Evolutionary conservation across 2,329 filamentous ascomycete species (phyloP).

Genomic region (Fusarium pininemorale): DNA sequence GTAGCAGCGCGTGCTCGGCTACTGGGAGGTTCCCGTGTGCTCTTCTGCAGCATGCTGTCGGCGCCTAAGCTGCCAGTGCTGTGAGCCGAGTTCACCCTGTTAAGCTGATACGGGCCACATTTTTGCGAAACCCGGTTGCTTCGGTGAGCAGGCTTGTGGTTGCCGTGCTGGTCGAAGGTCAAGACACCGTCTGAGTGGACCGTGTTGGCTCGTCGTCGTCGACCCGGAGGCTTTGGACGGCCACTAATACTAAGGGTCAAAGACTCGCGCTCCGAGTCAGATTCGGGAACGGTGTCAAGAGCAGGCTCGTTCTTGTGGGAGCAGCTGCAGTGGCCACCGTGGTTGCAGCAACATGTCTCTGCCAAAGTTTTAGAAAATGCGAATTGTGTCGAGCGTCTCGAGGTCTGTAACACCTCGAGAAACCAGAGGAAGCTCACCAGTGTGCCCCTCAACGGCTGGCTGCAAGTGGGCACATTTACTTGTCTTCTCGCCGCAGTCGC

Average conservation of each 20-base stretch:
- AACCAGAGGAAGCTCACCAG: constrained; percentile 57
- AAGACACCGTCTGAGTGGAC: constrained; percentile 68
- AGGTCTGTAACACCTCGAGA: constrained; percentile 6
- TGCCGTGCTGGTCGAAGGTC: constrained; percentile 70
- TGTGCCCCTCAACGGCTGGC: constrained; percentile 65
- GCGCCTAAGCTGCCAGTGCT: constrained; percentile 59
- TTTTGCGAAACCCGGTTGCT: constrained; percentile 69
- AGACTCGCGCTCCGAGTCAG: constrained; percentile 64
- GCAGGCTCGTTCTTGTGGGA: constrained; percentile 68
- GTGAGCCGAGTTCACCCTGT: constrained; percentile 66
- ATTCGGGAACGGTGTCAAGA: constrained; percentile 72
- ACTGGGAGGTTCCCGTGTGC: constrained; percentile 48
- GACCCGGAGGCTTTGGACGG: constrained; percentile 54
- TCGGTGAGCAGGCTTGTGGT: constrained; percentile 70
- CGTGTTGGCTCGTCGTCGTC: constrained; percentile 68
- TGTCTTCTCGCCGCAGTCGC: constrained; percentile 94
- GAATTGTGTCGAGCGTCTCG: constrained; percentile 9
- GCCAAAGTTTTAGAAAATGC: constrained; percentile 36
- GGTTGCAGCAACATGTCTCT: constrained; percentile 77
- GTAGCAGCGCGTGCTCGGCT: constrained; percentile 50
- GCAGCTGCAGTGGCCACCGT: constrained; percentile 73
- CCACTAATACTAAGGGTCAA: constrained; percentile 39
- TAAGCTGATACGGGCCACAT: constrained; percentile 69
- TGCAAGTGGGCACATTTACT: constrained; percentile 73
- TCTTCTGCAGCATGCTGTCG: constrained; percentile 53